A percentile compares a stretch with the other conserved stretches of the same genome.
Evolutionary conservation across 148 eudicot species (phyloP).

Genomic region (Cornus controversa): DNA sequence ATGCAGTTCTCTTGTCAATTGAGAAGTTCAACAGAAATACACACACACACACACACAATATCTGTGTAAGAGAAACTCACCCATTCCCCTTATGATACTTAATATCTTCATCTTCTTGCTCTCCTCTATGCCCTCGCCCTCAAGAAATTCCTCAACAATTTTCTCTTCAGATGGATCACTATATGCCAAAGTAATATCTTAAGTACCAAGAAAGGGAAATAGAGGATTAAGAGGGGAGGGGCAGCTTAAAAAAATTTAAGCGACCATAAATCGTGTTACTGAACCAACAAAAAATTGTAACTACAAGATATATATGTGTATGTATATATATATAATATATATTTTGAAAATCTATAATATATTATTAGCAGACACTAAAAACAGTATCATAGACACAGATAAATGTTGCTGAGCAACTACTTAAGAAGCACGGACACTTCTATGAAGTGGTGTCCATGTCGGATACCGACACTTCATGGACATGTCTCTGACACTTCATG

Average conservation of each 20-base stretch:
- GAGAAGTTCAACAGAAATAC: too few relatives aligned
- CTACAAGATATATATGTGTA: background rate
- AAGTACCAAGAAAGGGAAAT: too few relatives aligned
- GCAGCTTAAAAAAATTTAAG: too few relatives aligned
- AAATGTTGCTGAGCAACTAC: background rate
- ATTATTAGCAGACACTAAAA: background rate
- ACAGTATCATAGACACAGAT: background rate
- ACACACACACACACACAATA: background rate
- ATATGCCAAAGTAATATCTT: constrained; percentile 13
- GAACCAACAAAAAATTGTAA: background rate
- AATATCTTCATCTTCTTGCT: constrained; percentile 54
- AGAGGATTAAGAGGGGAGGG: too few relatives aligned
- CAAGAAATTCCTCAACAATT: constrained; percentile 77
- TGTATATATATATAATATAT: too few relatives aligned
- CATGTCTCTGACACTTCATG: too few relatives aligned
- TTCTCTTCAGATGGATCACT: constrained; percentile 79
- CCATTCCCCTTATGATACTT: constrained; percentile 75
- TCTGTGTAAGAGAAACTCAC: constrained; percentile 35
- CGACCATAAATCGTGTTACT: background rate
- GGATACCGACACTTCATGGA: too few relatives aligned
- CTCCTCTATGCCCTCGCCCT: constrained; percentile 66
- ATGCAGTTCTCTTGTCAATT: too few relatives aligned
- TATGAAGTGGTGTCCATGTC: too few relatives aligned
- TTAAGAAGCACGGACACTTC: too few relatives aligned
- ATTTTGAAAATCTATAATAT: background rate